phyloP scores from a whole-genome alignment of 225 moss, liverwort and hornwort species.

The Neckera pumila region DNA sequence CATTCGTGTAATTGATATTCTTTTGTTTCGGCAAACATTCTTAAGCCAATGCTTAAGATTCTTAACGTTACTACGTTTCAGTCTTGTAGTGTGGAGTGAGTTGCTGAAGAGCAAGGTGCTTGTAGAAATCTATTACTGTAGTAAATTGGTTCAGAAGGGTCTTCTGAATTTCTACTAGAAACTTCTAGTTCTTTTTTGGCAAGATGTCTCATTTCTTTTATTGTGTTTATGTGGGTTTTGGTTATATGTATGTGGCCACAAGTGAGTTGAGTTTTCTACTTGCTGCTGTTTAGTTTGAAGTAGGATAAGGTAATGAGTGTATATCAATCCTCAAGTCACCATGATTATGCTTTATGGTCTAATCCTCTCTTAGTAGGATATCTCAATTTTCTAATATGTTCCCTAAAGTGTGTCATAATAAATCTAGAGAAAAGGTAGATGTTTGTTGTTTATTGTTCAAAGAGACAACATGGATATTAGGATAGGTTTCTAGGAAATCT shows the following conservation, averaged over 20 bases:
- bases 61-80: neutral
- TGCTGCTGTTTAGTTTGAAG: neutral
- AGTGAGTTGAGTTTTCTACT: neutral
- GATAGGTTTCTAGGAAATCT: neutral
- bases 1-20: neutral
- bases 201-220: neutral
- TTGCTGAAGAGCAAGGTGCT: neutral
- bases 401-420: rapidly evolving
- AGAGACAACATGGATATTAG: neutral
- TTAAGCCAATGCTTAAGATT: neutral
- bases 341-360: neutral
- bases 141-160: neutral
- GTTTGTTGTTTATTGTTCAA: neutral
- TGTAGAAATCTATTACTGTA: neutral
- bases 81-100: neutral
- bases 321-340: neutral
- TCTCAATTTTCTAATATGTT: rapidly evolving
- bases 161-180: neutral
- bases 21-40: neutral
- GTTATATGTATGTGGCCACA: no score
- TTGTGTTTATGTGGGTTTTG: neutral
- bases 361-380: neutral
- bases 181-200: neutral
- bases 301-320: no score
- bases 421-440: neutral